These are phyloP conservation scores for Paramecium pentaurelia DNA, from an alignment of 73 alveolate genomes.

Conservation along the genomic window DNA sequence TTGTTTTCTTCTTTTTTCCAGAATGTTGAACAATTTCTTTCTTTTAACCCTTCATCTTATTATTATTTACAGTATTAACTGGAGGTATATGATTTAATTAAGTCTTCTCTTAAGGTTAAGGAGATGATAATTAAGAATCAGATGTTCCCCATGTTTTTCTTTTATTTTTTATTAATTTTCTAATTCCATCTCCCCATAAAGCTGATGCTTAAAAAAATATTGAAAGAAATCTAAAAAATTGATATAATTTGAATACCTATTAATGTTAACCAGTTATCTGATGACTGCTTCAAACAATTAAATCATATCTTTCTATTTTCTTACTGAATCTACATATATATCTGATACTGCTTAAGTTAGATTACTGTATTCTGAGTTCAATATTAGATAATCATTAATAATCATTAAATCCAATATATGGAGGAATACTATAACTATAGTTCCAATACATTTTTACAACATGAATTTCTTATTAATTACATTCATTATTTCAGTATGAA, in stretches of 20 bases:
- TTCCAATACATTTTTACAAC: background rate
- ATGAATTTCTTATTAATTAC: background rate
- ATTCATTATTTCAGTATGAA: background rate
- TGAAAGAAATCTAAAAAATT: background rate
- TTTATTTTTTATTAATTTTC: background rate
- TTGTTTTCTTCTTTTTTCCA: background rate
- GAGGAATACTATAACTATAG: background rate
- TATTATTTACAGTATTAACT: background rate
- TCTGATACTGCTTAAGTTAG: slow-evolving; percentile 15
- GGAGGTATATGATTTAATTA: background rate
- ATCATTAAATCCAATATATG: background rate
- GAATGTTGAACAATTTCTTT: background rate
- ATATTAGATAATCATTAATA: background rate
- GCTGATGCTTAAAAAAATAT: background rate
- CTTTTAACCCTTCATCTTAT: background rate
- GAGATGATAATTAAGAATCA: background rate
- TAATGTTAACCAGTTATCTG: background rate
- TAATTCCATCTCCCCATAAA: slow-evolving; percentile 17
- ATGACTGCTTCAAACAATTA: background rate
- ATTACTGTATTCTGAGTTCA: slow-evolving; percentile 27
- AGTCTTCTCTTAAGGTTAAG: background rate
- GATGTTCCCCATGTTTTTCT: background rate
- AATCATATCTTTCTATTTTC: background rate
- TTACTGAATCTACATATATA: slow-evolving; percentile 18
- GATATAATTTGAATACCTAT: background rate